Evolutionary conservation across 805 yeast genomes (phyloP).

Genomic region (Candida wancherniae): DNA sequence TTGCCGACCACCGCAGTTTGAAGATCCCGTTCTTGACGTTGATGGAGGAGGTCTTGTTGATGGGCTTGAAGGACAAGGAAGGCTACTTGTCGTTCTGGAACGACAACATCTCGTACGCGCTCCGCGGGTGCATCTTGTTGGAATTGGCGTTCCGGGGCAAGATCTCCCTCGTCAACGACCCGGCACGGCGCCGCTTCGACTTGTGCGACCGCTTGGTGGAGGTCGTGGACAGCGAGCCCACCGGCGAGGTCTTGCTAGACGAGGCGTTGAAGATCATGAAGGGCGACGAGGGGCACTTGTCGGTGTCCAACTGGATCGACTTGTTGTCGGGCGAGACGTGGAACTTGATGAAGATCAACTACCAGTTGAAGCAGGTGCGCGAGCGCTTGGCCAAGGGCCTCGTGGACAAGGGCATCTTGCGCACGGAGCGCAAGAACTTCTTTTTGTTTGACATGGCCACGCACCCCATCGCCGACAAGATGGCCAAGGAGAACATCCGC

Average conservation of each 20-base stretch:
- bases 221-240: conserved; percentile 76
- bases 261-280: conserved; percentile 91
- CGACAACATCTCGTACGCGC: conserved; percentile 92
- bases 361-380: conserved; percentile 95
- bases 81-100: conserved; percentile 98
- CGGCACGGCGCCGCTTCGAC: conserved; percentile 85
- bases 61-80: conserved; percentile 93
- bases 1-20: conserved; percentile 36
- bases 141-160: conserved; percentile 91
- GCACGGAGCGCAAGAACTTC: conserved; percentile 94
- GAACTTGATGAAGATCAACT: conserved; percentile 90
- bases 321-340: conserved; percentile 93
- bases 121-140: conserved; percentile 88
- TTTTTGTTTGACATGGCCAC: conserved; percentile 97
- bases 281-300: conserved; percentile 68
- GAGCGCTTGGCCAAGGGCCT: conserved; percentile 94
- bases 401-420: conserved; percentile 92
- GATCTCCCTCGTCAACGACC: conserved; percentile 85
- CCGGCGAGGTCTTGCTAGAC: conserved; percentile 93
- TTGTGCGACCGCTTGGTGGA: conserved; percentile 83
- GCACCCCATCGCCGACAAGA: conserved; percentile 87
- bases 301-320: conserved; percentile 90
- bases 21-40: conserved; percentile 73
- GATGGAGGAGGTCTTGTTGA: conserved; percentile 92
- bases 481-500: conserved; percentile 76